Evolutionary conservation across 2,329 filamentous ascomycete genomes (phyloP).

Genomic region (Exophiala alcalophila): DNA sequence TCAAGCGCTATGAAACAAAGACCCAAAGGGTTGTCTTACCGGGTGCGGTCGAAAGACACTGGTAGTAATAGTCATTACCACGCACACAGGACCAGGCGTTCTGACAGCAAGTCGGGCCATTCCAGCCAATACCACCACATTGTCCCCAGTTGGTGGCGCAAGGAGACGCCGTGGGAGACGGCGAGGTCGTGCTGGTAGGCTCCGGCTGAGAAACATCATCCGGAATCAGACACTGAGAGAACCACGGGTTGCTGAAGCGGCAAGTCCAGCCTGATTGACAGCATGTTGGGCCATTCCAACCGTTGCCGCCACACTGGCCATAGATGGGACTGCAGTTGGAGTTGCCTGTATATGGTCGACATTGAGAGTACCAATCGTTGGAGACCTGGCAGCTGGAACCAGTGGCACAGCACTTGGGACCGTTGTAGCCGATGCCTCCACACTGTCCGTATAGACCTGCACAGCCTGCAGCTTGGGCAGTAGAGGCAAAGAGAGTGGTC

Average conservation of each 20-base stretch:
- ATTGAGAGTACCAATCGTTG: conserved; percentile 51
- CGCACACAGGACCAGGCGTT: conserved; percentile 14
- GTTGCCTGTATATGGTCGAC: conserved; percentile 25
- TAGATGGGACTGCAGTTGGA: conserved; percentile 5
- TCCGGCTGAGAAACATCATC: too few species aligned
- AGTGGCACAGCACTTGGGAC: conserved; percentile 40
- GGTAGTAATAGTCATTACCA: conserved; percentile 16
- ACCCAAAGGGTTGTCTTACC: conserved; percentile 6
- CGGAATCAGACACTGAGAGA: too few species aligned
- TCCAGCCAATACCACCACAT: too few species aligned
- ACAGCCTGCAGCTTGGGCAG: conserved; percentile 1
- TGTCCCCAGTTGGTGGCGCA: too few species aligned
- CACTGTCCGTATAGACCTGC: conserved; percentile 41
- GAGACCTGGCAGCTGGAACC: conserved; percentile 40
- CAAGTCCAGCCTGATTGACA: too few species aligned
- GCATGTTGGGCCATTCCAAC: conserved; percentile 25
- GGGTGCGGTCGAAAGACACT: conserved; percentile 7
- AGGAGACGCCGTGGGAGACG: too few species aligned
- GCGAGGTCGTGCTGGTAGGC: too few species aligned
- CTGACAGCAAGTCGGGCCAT: too few species aligned
- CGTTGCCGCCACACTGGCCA: conserved; percentile 27
- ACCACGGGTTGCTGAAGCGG: too few species aligned
- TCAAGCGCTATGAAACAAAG: too few species aligned
- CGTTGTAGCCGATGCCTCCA: conserved; percentile 45
- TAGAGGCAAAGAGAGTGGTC: background rate